phyloP scores from a whole-genome alignment of 75 land plant species.

The Selaginella tamariscina region DNA sequence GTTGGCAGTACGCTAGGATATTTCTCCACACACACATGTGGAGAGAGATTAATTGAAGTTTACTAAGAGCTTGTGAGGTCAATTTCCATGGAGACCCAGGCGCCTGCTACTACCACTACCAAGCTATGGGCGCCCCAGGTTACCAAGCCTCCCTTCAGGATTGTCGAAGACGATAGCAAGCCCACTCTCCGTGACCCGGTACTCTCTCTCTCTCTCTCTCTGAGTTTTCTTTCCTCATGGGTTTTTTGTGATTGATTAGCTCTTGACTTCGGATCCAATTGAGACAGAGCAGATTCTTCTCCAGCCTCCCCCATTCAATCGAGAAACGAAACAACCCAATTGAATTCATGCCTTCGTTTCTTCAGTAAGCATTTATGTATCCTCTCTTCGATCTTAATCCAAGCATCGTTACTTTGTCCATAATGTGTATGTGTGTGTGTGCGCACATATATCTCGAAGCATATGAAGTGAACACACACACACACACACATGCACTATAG shows the following conservation, averaged over 20 bases:
- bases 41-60: too few relatives aligned
- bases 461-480: too few relatives aligned
- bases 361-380: background rate
- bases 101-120: too few relatives aligned
- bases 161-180: slow-evolving; percentile 12
- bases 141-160: slow-evolving; percentile 13
- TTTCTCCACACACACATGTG: too few relatives aligned
- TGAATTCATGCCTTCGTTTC: background rate
- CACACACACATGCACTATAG: too few relatives aligned
- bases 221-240: slow-evolving; percentile 1
- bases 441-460: too few relatives aligned
- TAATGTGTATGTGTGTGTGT: too few relatives aligned
- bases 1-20: too few relatives aligned
- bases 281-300: slow-evolving; percentile 15
- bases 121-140: slow-evolving; percentile 16
- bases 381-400: background rate
- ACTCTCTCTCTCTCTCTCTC: slow-evolving; percentile 5
- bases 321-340: background rate
- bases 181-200: slow-evolving; percentile 13
- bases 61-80: too few relatives aligned
- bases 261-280: slow-evolving; percentile 10
- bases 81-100: too few relatives aligned
- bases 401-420: too few relatives aligned
- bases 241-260: slow-evolving; percentile 12
- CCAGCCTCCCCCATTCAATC: slow-evolving; percentile 12